Evolutionary conservation across 805 yeast genomes (phyloP).

Genomic region (Candida sithepensis): DNA sequence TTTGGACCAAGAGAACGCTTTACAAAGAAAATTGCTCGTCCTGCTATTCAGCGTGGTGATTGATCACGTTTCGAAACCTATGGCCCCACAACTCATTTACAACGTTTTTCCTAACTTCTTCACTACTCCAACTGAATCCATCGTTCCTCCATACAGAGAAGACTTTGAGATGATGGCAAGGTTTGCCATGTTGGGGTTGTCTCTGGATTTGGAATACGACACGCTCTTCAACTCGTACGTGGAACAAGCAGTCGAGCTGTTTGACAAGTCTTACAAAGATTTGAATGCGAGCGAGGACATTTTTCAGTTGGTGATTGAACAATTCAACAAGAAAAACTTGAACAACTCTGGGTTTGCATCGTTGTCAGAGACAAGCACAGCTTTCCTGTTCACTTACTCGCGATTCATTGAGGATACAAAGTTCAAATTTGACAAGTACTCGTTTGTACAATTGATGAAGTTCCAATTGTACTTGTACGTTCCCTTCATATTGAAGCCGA

Average conservation of each 20-base stretch:
- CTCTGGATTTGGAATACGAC: constrained; percentile 65
- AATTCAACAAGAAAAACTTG: constrained; percentile 26
- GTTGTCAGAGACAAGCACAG: constrained; percentile 31
- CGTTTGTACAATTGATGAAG: constrained; percentile 33
- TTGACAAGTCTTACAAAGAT: constrained; percentile 27
- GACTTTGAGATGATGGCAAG: constrained; percentile 22
- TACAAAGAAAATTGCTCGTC: constrained; percentile 64
- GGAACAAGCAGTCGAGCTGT: constrained; percentile 38
- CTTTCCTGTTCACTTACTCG: constrained; percentile 26
- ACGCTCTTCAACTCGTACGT: constrained; percentile 34
- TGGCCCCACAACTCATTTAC: constrained; percentile 6
- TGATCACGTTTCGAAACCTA: constrained; percentile 19
- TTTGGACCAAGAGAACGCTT: constrained; percentile 51
- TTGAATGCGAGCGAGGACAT: constrained; percentile 35
- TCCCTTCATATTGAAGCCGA: constrained; percentile 32
- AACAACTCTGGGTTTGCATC: constrained; percentile 20
- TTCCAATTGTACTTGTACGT: constrained; percentile 39
- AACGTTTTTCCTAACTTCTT: constrained; percentile 9
- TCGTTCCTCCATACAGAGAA: neutral
- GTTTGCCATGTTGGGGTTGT: constrained; percentile 43
- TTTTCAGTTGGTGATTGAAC: constrained; percentile 37
- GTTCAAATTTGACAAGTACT: constrained; percentile 5
- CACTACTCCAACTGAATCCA: constrained; percentile 2
- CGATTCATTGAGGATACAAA: constrained; percentile 15
- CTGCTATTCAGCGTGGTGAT: constrained; percentile 55